Evolutionary conservation across 2,329 filamentous ascomycete genomes (phyloP), one percentile per base, ranked within the genome.

Genomic region (Xylariaceae sp.): DNA sequence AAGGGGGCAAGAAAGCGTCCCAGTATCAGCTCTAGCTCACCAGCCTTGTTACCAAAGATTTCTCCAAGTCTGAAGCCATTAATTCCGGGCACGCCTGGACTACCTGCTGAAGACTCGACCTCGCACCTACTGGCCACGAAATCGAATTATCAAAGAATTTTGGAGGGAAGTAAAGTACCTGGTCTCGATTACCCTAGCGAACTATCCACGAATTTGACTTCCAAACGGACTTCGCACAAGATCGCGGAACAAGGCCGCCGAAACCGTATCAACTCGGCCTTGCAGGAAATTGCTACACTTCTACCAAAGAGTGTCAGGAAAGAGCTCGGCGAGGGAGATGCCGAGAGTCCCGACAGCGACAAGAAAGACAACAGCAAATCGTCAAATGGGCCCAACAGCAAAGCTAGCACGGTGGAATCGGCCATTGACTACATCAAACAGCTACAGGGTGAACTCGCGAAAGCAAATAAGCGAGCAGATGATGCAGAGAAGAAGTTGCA

Each of bases 221-320:
- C 89, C 3, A 98, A 98, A 69, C 85, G 91, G 39, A 97, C 93
- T 2, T 95, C 89, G 33, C 93, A 98, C 69, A 98, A 98, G 66
- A 88, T 98, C 51, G 93, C 93, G 15, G 93, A 98, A 66, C 93
- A 98, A 68, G 93, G 93, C 6, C 82, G 93, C 36, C 77, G 93
- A 44, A 97, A 98, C 61, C 81, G 93, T 36, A 97, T 98, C 66
- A 98, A 98, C 62, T 86, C 83, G 40, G 93, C 93, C 0, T 71
- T 98, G 17, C 88, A 91, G 54, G 86, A 96, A 62, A 95, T 98
- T 63, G 89, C 93, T 38, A 77, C 82, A 0, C 72, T 98, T 2
- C 71, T 98, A n/a, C 91, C 93, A 0, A 78, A 65, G 51, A 69
- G 63, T 51, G 64, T 67, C 34, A 66, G 63, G 38, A 68, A 61